These are phyloP conservation scores for Microcyclosporella mali DNA, from an alignment of 2,329 filamentous ascomycete species.

Conservation along the genomic window DNA sequence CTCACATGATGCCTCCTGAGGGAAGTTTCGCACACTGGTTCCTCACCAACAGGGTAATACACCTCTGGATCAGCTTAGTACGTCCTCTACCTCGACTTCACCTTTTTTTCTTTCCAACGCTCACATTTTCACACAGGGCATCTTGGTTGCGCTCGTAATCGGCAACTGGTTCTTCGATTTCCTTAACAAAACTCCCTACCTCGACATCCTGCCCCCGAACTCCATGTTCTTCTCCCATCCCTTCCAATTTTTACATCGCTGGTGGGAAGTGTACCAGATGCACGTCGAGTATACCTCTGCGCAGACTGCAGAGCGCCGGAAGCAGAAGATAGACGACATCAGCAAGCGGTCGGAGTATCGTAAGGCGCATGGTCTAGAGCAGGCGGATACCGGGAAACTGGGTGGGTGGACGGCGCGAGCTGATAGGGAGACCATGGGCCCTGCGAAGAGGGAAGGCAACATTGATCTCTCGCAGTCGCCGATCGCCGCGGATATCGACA, in stretches of 20 bases:
- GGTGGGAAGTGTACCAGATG: conserved; percentile 67
- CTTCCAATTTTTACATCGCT: conserved; percentile 57
- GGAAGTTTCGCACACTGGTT: conserved; percentile 82
- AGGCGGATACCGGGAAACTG: conserved; percentile 44
- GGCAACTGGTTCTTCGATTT: conserved; percentile 76
- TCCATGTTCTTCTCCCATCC: conserved; percentile 66
- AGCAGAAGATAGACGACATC: conserved; percentile 73
- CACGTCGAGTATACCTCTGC: conserved; percentile 66
- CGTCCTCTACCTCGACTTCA: conserved; percentile 22
- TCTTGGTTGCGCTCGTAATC: conserved; percentile 61
- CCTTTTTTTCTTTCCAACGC: neutral
- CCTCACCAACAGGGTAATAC: conserved; percentile 67
- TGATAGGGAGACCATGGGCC: conserved; percentile 31
- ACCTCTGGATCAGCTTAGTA: conserved; percentile 80
- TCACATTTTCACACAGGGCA: conserved; percentile 44
- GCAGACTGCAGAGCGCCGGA: conserved; percentile 64
- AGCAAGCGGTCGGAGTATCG: conserved; percentile 80
- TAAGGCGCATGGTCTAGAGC: conserved; percentile 75
- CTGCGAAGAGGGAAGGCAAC: conserved; percentile 37
- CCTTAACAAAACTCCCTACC: conserved; percentile 69
- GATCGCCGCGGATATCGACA: conserved; percentile 1
- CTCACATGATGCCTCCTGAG: conserved; percentile 78
- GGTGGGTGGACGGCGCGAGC: conserved; percentile 41
- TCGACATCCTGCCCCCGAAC: conserved; percentile 67
- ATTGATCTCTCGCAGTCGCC: conserved; percentile 10